Percentiles rank a stretch among this genome's conserved stretches.
phyloP scores from a whole-genome alignment of 306 rosid species.

The Malus orientalis region DNA sequence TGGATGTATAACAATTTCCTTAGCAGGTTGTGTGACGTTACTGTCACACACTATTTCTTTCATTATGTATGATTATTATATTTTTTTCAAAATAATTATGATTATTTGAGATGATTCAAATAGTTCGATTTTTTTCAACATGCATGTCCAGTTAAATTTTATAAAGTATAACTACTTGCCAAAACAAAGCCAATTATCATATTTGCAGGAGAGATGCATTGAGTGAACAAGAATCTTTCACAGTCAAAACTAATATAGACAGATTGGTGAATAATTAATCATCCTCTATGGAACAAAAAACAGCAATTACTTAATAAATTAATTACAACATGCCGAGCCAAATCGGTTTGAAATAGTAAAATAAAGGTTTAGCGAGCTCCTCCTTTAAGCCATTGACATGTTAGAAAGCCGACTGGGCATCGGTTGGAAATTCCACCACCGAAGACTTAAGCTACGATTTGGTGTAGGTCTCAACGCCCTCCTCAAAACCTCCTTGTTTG shows the following conservation, averaged over 20 bases:
- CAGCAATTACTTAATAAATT: background rate
- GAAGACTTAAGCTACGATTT: conserved; percentile 39
- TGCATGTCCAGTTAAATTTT: background rate
- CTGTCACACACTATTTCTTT: too few relatives aligned
- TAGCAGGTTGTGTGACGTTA: too few relatives aligned
- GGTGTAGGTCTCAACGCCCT: conserved; percentile 53
- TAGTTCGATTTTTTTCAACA: background rate
- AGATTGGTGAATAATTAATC: background rate
- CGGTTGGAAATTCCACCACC: conserved; percentile 82
- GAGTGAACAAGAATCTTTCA: background rate
- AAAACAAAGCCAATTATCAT: background rate
- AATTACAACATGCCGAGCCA: background rate
- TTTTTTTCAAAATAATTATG: background rate
- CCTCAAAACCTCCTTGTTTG: conserved; percentile 57
- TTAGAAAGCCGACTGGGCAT: conserved; percentile 81
- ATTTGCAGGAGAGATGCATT: background rate
- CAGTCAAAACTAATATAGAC: background rate
- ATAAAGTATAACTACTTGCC: background rate
- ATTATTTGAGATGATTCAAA: background rate
- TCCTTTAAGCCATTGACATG: conserved; percentile 62
- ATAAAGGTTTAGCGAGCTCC: background rate
- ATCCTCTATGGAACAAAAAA: background rate
- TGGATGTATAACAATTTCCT: too few relatives aligned
- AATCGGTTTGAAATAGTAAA: background rate
- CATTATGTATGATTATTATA: background rate